These are phyloP conservation scores for Teunomyces cretensis DNA, from an alignment of 805 yeast species.

Conservation along the genomic window DNA sequence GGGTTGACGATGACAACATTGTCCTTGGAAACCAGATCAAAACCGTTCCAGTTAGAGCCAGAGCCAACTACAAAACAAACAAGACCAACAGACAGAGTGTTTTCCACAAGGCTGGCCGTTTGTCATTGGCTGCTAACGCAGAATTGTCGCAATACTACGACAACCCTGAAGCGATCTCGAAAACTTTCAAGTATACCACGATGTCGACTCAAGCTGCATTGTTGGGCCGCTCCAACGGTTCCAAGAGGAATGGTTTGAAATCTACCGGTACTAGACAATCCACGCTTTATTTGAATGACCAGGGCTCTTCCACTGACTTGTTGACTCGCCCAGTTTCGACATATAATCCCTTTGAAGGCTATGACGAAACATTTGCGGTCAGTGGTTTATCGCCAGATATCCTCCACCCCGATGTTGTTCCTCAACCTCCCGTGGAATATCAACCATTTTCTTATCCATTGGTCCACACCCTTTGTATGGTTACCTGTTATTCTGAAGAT, in stretches of 20 bases:
- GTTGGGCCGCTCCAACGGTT: slow-evolving; percentile 16
- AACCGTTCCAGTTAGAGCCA: slow-evolving; percentile 49
- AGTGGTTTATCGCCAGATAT: slow-evolving; percentile 56
- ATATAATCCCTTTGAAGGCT: slow-evolving; percentile 32
- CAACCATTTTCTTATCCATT: slow-evolving; percentile 87
- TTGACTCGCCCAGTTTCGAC: slow-evolving; percentile 27
- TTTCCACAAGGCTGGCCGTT: slow-evolving; percentile 35
- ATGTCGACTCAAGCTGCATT: slow-evolving; percentile 64
- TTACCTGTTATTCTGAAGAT: slow-evolving; percentile 95
- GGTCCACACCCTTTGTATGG: slow-evolving; percentile 43
- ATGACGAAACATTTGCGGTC: slow-evolving; percentile 34
- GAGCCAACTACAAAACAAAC: slow-evolving; percentile 47
- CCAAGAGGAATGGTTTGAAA: slow-evolving; percentile 11
- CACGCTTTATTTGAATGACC: slow-evolving; percentile 28
- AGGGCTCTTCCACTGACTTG: slow-evolving; percentile 34
- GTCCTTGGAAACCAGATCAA: slow-evolving; percentile 48
- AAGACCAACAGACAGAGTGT: slow-evolving; percentile 42
- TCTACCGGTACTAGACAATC: slow-evolving; percentile 26
- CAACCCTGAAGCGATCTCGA: slow-evolving; percentile 32
- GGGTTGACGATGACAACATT: slow-evolving; percentile 64
- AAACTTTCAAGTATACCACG: slow-evolving; percentile 51
- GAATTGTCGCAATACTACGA: slow-evolving; percentile 37
- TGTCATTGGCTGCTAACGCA: slow-evolving; percentile 36
- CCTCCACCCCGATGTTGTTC: slow-evolving; percentile 75
- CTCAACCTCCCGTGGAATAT: slow-evolving; percentile 87